A percentile compares a stretch with the other conserved stretches of the same genome.
These are phyloP conservation scores for Scutellaria minor DNA, from an alignment of 257 asterid genomes.

Conservation along the genomic window DNA sequence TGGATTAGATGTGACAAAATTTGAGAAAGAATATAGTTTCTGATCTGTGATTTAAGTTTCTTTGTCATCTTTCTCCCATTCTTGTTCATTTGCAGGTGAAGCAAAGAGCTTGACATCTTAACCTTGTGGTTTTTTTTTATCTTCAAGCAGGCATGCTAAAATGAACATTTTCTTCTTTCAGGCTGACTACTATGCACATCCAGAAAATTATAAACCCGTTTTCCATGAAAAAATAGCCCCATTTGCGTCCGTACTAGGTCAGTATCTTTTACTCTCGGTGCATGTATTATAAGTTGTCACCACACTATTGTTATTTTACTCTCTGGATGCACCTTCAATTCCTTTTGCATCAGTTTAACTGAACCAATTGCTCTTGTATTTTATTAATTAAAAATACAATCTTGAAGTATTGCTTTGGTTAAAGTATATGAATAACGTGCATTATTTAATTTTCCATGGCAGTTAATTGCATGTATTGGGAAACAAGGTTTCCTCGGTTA, in stretches of 20 bases:
- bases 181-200: slow-evolving; percentile 95
- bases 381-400: background rate
- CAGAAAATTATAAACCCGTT: slow-evolving; percentile 76
- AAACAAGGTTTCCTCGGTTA: slow-evolving; percentile 82
- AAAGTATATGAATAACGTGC: slow-evolving; percentile 20
- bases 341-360: background rate
- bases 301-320: background rate
- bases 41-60: background rate
- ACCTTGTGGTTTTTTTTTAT: background rate
- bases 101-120: background rate
- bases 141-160: slow-evolving; percentile 27
- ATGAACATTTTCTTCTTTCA: slow-evolving; percentile 40
- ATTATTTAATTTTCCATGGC: slow-evolving; percentile 33
- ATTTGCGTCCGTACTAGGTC: slow-evolving; percentile 86
- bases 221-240: slow-evolving; percentile 91
- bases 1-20: background rate
- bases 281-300: background rate
- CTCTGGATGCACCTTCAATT: background rate
- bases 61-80: slow-evolving; percentile 12
- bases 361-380: slow-evolving; percentile 13
- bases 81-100: background rate
- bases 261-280: slow-evolving; percentile 36
- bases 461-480: slow-evolving; percentile 99
- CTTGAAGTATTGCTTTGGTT: background rate
- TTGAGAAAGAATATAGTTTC: no score